These are phyloP conservation scores for Streptanthus diversifolius DNA, from an alignment of 345 rosid genomes.

Conservation along the genomic window DNA sequence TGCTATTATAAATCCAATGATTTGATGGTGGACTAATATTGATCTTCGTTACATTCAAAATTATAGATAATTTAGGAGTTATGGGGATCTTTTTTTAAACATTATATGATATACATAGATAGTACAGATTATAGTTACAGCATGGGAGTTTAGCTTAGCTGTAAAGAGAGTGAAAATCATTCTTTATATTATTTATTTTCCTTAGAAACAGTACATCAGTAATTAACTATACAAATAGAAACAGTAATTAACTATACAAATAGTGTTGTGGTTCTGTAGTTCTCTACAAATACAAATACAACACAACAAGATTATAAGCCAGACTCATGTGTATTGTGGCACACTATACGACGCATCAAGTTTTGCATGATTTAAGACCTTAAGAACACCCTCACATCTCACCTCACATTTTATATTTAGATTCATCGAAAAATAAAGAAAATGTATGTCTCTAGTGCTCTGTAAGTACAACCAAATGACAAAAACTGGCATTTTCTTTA, in stretches of 20 bases:
- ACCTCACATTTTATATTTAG: neutral
- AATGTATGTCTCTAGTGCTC: neutral
- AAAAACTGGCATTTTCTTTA: neutral
- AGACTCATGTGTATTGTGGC: neutral
- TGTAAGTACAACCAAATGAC: neutral
- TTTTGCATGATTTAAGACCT: neutral
- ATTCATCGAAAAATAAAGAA: neutral
- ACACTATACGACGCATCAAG: neutral
- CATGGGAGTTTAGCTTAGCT: slow-evolving; percentile 19
- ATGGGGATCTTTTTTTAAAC: slow-evolving; percentile 4
- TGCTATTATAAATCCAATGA: slow-evolving; percentile 17
- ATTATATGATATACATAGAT: neutral
- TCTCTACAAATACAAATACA: neutral
- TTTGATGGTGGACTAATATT: slow-evolving; percentile 1
- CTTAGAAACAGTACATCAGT: neutral
- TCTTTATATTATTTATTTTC: neutral
- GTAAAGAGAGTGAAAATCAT: slow-evolving; percentile 20
- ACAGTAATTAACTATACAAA: neutral
- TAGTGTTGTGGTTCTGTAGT: neutral
- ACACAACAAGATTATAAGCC: neutral
- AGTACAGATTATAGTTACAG: slow-evolving; percentile 3
- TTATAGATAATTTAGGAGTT: neutral
- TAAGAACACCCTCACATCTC: neutral
- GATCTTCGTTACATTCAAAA: neutral
- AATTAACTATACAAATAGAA: neutral